Conservation (phyloP, 495 filamentous ascomycete species). For the Penicillium longicatenatum region DNA sequence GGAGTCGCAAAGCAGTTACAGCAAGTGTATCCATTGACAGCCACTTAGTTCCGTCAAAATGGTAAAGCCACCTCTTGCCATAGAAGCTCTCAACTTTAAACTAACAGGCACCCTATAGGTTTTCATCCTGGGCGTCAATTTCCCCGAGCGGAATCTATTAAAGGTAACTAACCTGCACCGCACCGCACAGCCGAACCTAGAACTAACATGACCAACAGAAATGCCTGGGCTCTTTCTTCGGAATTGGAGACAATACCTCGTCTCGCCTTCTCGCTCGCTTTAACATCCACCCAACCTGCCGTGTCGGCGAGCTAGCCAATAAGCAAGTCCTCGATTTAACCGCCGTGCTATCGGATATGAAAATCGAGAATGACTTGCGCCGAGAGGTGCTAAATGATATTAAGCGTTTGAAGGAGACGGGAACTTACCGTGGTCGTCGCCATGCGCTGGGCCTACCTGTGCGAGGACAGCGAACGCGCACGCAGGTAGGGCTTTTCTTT, state of each 20-base stretch:
- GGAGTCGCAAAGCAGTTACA: neutral
- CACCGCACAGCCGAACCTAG: constrained; percentile 10
- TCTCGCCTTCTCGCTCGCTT: constrained; percentile 79
- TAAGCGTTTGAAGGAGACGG: constrained; percentile 83
- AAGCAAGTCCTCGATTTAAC: constrained; percentile 77
- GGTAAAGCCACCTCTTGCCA: neutral
- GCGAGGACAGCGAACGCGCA: constrained; percentile 83
- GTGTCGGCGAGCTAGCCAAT: constrained; percentile 67
- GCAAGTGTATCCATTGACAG: neutral
- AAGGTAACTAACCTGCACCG: constrained; percentile 56
- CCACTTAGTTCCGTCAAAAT: neutral
- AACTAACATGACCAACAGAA: constrained; percentile 55
- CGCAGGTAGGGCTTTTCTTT: constrained; percentile 57
- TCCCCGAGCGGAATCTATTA: constrained; percentile 78
- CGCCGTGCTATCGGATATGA: constrained; percentile 87
- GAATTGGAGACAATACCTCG: constrained; percentile 72
- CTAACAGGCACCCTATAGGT: constrained; percentile 48
- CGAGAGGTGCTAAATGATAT: constrained; percentile 81
- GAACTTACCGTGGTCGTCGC: constrained; percentile 82
- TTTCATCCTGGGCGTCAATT: constrained; percentile 82
- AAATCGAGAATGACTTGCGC: constrained; percentile 86
- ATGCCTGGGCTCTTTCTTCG: constrained; percentile 87
- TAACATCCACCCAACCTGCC: constrained; percentile 79
- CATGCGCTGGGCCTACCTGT: constrained; percentile 90
- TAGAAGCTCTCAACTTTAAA: neutral